Evolutionary conservation across 768 basidiomycete species (phyloP).

Genomic region (Termitomyces bulborhizus): DNA sequence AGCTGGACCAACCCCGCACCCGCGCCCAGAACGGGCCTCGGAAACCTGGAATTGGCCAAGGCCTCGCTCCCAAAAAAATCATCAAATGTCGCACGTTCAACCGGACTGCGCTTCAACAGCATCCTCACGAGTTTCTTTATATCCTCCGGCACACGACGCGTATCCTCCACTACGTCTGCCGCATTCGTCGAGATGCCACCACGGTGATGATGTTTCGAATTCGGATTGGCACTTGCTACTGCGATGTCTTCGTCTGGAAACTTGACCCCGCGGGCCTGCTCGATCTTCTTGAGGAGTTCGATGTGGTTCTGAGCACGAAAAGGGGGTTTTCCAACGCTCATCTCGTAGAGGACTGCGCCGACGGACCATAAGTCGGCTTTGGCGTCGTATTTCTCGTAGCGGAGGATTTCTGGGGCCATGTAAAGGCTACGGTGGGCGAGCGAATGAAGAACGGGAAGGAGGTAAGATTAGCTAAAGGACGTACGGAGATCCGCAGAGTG

Average conservation of each 20-base stretch:
- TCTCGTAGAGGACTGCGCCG: too few species aligned
- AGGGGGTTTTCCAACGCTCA: constrained; percentile 88
- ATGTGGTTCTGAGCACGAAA: constrained; percentile 96
- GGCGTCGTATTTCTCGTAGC: too few species aligned
- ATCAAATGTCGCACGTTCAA: constrained; percentile 82
- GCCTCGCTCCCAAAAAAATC: constrained; percentile 87
- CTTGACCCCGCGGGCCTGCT: constrained; percentile 40
- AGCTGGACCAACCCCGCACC: constrained; percentile 6
- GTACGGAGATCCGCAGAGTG: constrained; percentile 94
- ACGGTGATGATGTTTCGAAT: too few species aligned
- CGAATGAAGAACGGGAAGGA: too few species aligned
- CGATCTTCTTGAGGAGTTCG: constrained; percentile 90
- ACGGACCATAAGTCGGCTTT: too few species aligned
- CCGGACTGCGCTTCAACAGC: constrained; percentile 80
- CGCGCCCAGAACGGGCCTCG: constrained; percentile 28
- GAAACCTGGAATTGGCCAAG: constrained; percentile 72
- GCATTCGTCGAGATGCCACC: background rate
- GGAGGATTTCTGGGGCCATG: too few species aligned
- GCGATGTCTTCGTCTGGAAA: constrained; percentile 63
- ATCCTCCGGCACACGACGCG: constrained; percentile 55
- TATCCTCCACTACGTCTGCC: too few species aligned
- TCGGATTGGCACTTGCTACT: too few species aligned
- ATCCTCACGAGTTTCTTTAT: constrained; percentile 83
- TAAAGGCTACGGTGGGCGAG: constrained; percentile 20
- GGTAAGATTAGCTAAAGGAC: constrained; percentile 21